Evolutionary conservation across 1,284 basidiomycete species (phyloP).

Genomic region (Abortiporus biennis): DNA sequence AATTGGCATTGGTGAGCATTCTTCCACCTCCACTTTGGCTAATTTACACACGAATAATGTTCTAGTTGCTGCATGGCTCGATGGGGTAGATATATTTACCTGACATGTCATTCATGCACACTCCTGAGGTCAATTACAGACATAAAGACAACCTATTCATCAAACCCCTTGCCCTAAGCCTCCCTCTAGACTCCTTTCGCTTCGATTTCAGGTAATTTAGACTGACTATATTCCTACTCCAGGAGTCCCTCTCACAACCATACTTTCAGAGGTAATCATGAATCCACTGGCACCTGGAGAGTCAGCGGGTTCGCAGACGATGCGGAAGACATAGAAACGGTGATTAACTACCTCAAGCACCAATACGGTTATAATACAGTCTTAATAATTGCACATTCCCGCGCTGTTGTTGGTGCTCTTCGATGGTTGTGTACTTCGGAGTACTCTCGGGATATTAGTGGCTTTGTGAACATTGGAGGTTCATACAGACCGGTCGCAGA

Average conservation of each 20-base stretch:
- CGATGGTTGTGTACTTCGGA: slow-evolving; percentile 56
- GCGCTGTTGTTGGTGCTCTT: slow-evolving; percentile 58
- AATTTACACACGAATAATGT: too few relatives aligned
- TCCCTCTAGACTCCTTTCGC: slow-evolving; percentile 1
- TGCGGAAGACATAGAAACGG: slow-evolving; percentile 54
- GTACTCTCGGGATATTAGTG: slow-evolving; percentile 45
- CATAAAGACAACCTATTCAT: slow-evolving; percentile 69
- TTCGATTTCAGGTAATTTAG: slow-evolving; percentile 69
- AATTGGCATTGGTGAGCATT: too few relatives aligned
- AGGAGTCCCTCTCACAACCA: background rate
- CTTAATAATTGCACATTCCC: slow-evolving; percentile 67
- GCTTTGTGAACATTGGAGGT: slow-evolving; percentile 63
- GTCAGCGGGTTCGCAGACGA: slow-evolving; percentile 52
- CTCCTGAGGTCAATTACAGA: slow-evolving; percentile 31
- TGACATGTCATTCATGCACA: background rate
- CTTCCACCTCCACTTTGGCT: too few relatives aligned
- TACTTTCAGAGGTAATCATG: slow-evolving; percentile 59
- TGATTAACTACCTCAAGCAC: slow-evolving; percentile 50
- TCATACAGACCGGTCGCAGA: slow-evolving; percentile 73
- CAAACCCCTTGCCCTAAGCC: background rate
- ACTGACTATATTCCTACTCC: background rate
- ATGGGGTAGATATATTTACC: slow-evolving; percentile 48
- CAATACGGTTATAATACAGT: slow-evolving; percentile 61
- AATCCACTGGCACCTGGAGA: slow-evolving; percentile 62
- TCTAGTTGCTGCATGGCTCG: slow-evolving; percentile 67